These are phyloP conservation scores for Jasminum sambac DNA, from an alignment of 257 asterid species.

Conservation along the genomic window DNA sequence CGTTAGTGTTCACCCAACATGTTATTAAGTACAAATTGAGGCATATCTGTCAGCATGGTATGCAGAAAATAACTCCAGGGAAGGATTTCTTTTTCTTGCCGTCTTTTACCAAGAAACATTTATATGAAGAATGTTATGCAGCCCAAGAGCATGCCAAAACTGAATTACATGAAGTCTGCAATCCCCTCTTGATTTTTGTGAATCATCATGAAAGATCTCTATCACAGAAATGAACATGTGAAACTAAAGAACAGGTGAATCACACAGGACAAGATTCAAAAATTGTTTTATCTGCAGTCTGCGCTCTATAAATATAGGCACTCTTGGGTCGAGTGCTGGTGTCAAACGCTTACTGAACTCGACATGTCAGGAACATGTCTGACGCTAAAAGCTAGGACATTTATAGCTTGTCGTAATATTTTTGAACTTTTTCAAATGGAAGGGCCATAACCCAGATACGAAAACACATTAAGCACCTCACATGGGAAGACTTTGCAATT, in stretches of 20 bases:
- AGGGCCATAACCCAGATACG: not conserved
- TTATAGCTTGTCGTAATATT: not conserved
- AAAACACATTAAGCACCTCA: not conserved
- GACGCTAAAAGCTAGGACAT: not conserved
- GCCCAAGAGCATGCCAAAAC: slow-evolving; percentile 10
- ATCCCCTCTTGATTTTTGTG: not conserved
- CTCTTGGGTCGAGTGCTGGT: not conserved
- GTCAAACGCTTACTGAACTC: not conserved
- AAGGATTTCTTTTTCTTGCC: slow-evolving; percentile 6
- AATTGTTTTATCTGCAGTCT: not conserved
- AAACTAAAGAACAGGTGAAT: slow-evolving; percentile 13
- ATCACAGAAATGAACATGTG: not conserved
- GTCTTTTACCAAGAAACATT: slow-evolving; percentile 13
- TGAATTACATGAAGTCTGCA: slow-evolving; percentile 2
- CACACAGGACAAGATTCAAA: slow-evolving; percentile 3
- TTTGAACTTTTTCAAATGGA: not conserved
- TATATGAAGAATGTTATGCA: not conserved
- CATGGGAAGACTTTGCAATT: too few relatives aligned
- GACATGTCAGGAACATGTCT: not conserved
- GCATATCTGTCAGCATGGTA: slow-evolving; percentile 5
- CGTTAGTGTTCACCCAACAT: slow-evolving; percentile 17
- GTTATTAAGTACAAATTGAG: slow-evolving; percentile 9
- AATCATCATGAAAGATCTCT: not conserved
- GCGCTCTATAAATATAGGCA: not conserved
- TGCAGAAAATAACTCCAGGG: slow-evolving; percentile 4